Conservation (phyloP, 768 basidiomycete genomes). For the Kwoniella europaea region DNA sequence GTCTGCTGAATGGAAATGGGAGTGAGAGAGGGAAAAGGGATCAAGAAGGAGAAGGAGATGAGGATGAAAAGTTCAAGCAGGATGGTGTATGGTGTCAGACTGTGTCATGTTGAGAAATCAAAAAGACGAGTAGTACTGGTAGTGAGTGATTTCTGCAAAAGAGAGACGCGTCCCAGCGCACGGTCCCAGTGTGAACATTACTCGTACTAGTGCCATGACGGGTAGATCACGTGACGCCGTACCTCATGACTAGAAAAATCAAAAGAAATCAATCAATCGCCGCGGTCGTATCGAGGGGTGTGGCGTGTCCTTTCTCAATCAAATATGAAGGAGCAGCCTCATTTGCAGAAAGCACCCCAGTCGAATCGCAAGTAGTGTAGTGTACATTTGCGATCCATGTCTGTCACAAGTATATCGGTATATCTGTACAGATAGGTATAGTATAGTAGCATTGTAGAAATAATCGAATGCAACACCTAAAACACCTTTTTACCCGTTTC, state of each 20-base stretch:
- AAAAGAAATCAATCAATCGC: constrained; percentile 11
- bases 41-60: not conserved
- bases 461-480: too few relatives aligned
- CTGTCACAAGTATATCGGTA: too few relatives aligned
- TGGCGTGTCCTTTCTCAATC: not conserved
- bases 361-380: too few relatives aligned
- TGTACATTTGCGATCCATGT: too few relatives aligned
- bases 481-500: too few relatives aligned
- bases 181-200: constrained; percentile 12
- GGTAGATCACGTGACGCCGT: constrained; percentile 11
- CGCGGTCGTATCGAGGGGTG: not conserved
- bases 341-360: too few relatives aligned
- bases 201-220: not conserved
- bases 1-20: not conserved
- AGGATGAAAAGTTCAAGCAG: not conserved
- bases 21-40: not conserved
- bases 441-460: too few relatives aligned
- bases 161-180: constrained; percentile 16
- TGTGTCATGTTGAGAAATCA: not conserved
- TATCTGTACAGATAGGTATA: too few relatives aligned
- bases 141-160: not conserved
- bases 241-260: not conserved
- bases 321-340: not conserved
- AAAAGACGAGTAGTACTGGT: not conserved
- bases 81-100: not conserved